Evolutionary conservation across 2,329 filamentous ascomycete genomes (phyloP).

Genomic region (Diaporthe eres): DNA sequence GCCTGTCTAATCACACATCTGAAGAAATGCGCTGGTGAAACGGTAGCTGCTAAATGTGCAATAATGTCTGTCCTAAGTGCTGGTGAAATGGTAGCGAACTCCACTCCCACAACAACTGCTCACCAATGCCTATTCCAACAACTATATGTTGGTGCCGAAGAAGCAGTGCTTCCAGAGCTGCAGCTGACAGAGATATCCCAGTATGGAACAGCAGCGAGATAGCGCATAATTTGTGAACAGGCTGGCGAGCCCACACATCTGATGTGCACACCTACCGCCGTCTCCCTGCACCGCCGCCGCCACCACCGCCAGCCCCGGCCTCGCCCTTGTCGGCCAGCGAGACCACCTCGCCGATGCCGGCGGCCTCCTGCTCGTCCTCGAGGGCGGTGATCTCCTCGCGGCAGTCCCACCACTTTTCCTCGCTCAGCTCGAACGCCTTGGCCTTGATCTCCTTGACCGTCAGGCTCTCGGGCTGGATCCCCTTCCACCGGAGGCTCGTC

Average conservation of each 20-base stretch:
- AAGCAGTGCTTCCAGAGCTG: neutral
- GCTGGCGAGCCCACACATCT: neutral
- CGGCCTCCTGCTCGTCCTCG: conserved; percentile 96
- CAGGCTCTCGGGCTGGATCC: conserved; percentile 75
- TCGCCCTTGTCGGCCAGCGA: conserved; percentile 82
- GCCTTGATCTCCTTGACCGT: conserved; percentile 93
- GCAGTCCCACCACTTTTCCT: conserved; percentile 99
- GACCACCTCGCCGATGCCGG: conserved; percentile 94
- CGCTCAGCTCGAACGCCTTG: conserved; percentile 89
- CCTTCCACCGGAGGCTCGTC: conserved; percentile 78
- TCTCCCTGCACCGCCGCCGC: conserved; percentile 46
- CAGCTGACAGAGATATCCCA: neutral
- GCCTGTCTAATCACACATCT: neutral
- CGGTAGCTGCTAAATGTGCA: neutral
- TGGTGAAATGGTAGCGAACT: neutral
- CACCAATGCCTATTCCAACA: neutral
- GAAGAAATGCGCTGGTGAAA: too few species aligned
- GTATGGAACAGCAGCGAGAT: neutral
- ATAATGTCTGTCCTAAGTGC: neutral
- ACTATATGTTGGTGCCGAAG: neutral
- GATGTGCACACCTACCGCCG: conserved; percentile 37
- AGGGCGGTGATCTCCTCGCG: conserved; percentile 91
- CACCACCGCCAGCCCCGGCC: conserved; percentile 63
- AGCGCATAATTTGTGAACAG: neutral
- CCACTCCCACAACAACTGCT: neutral